Evolutionary conservation across 148 eudicot genomes (phyloP), one percentile per base, ranked within the genome.

Genomic region (Simmondsia chinensis): DNA sequence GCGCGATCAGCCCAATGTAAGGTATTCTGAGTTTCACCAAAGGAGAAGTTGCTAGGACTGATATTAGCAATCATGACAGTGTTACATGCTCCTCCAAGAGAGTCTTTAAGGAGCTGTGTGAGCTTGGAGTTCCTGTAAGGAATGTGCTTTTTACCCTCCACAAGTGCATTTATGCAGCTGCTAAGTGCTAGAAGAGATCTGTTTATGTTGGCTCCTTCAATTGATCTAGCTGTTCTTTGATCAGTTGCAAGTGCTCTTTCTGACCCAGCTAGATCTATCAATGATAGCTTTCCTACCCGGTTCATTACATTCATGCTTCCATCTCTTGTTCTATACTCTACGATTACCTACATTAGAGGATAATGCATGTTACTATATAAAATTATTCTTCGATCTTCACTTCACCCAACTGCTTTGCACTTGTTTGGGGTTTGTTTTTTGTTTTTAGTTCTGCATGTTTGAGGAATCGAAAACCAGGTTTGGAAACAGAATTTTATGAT

Each of bases 1-100:
- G 93, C 87, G 37, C 96, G 74, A 52, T 87, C 93, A 57, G 96
- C 93, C 96, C 96, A 82, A 54, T 87, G 93, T n/a, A 87, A 84
- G 14, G 96, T 87, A 32, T 87, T 87, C 57, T 87, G 96, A 1
- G 96, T 87, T 56, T 87, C 96, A 19, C 87, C 84, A 45, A 87
- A 82, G 2, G 84, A 55, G 51, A 66, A 69, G 54, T 69, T 87
- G 50, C 83, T 76, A 4, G 96, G 93, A 49, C 96, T 82, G 47
- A 87, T 79, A 48, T 87, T 87, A 6, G 93, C 87, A 33, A 79
- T 87, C 96, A 87, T 87, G 2, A 79, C 93, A 1, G 96, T 87
- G 52, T 82, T 87, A 51, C 96, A 87, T 58, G 87, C 73, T 48
- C 93, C 96, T 19, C 96, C 87, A 3, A 82, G 61, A 20, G 96